Evolutionary conservation across 495 filamentous ascomycete genomes (phyloP).

Genomic region (Penicillium chermesinum): DNA sequence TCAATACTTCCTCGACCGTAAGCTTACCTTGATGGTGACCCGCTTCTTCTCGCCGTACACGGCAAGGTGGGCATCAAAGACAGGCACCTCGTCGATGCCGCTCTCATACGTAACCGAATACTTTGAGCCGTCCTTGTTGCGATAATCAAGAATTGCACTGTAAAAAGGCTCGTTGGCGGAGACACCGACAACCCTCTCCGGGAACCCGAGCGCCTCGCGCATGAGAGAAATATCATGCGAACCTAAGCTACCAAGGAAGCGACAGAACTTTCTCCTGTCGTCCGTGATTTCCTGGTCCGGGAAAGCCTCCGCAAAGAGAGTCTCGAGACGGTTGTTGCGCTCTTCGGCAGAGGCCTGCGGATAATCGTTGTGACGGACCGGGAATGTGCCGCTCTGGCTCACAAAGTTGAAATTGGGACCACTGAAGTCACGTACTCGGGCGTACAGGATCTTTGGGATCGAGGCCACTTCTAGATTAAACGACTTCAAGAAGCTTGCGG

Average conservation of each 20-base stretch:
- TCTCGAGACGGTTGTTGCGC: slow-evolving; percentile 15
- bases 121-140: slow-evolving; percentile 12
- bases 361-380: slow-evolving; percentile 29
- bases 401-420: slow-evolving; percentile 45
- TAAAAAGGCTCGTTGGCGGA: slow-evolving; percentile 31
- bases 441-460: slow-evolving; percentile 39
- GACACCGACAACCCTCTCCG: slow-evolving; percentile 29
- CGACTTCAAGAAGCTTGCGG: slow-evolving; percentile 36
- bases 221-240: slow-evolving; percentile 47
- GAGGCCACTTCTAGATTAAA: slow-evolving; percentile 34
- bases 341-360: slow-evolving; percentile 19
- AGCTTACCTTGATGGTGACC: slow-evolving; percentile 10
- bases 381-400: slow-evolving; percentile 45
- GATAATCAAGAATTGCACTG: slow-evolving; percentile 29
- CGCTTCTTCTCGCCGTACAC: slow-evolving; percentile 41
- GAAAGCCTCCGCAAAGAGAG: slow-evolving; percentile 21
- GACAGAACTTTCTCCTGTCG: slow-evolving; percentile 28
- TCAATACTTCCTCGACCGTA: neutral
- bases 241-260: slow-evolving; percentile 38
- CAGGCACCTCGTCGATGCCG: slow-evolving; percentile 19
- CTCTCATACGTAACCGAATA: slow-evolving; percentile 8
- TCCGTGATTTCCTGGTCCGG: slow-evolving; percentile 16
- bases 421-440: slow-evolving; percentile 42
- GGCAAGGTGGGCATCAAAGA: slow-evolving; percentile 46
- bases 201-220: slow-evolving; percentile 43